A percentile compares a stretch with the other conserved stretches of the same genome.
Conservation (phyloP, 2,329 filamentous ascomycete genomes). For the Phyllosticta capitalensis region DNA sequence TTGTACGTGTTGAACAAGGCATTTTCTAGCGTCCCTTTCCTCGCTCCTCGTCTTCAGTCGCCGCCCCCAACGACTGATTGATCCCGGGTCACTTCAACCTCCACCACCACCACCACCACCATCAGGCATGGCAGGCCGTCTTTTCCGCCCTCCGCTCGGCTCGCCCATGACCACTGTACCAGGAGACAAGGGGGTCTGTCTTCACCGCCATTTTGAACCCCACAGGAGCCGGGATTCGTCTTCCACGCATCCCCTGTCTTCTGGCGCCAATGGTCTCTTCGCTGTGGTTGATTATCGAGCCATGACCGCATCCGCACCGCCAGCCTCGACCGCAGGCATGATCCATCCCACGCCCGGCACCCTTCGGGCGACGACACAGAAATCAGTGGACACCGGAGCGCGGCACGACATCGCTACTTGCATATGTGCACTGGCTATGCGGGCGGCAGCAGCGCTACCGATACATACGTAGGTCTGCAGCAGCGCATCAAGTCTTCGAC, state of each 20-base stretch:
- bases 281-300: not conserved
- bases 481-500: too few species aligned
- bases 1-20: constrained; percentile 10
- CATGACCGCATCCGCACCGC: constrained; percentile 3
- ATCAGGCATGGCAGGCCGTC: too few species aligned
- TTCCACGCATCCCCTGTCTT: not conserved
- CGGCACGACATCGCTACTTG: constrained; percentile 11
- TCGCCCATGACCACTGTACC: not conserved
- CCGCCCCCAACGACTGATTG: constrained; percentile 3
- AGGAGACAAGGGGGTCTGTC: not conserved
- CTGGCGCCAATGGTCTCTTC: too few species aligned
- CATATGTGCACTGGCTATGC: constrained; percentile 10
- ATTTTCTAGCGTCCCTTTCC: constrained; percentile 10
- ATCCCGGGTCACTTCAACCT: constrained; percentile 4
- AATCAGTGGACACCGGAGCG: constrained; percentile 5
- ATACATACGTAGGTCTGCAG: not conserved
- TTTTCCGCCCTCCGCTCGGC: constrained; percentile 9
- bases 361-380: not conserved
- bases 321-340: constrained; percentile 7
- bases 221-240: constrained; percentile 5
- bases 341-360: not conserved
- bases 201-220: constrained; percentile 12
- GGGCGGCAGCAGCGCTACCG: not conserved
- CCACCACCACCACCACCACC: too few species aligned
- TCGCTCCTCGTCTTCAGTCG: constrained; percentile 9